phyloP scores from a whole-genome alignment of 768 basidiomycete species.

The Termitomyces sp. region DNA sequence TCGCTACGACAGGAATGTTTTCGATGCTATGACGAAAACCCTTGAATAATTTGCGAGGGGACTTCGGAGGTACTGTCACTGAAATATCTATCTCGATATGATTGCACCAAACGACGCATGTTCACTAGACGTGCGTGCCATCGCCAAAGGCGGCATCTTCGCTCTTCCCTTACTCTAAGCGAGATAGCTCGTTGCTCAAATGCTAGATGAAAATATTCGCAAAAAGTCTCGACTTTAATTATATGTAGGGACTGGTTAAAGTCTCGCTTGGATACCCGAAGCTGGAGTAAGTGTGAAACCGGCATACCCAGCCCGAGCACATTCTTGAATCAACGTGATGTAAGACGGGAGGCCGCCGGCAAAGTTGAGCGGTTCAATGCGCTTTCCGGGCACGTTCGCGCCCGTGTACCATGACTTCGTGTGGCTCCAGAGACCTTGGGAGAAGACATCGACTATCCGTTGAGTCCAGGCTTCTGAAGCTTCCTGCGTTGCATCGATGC shows the following conservation, averaged over 20 bases:
- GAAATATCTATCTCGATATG: too few relatives aligned
- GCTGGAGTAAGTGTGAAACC: conserved; percentile 5
- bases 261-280: not conserved
- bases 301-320: conserved; percentile 13
- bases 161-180: too few relatives aligned
- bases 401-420: conserved; percentile 21
- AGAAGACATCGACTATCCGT: conserved; percentile 11
- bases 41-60: not conserved
- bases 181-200: too few relatives aligned
- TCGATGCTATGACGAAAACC: not conserved
- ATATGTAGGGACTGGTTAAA: not conserved
- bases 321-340: conserved; percentile 9
- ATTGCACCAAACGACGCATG: too few relatives aligned
- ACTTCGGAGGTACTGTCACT: too few relatives aligned
- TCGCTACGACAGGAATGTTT: not conserved
- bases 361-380: conserved; percentile 16
- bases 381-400: conserved; percentile 20
- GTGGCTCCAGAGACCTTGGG: conserved; percentile 9
- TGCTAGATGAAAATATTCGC: not conserved
- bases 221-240: not conserved
- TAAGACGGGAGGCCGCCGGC: conserved; percentile 18
- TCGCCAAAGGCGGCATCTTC: too few relatives aligned
- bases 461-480: conserved; percentile 10
- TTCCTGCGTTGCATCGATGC: conserved; percentile 8
- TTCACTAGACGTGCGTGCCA: too few relatives aligned